Conservation (phyloP, 371 early-diverging fungal species). For the Catenaria anguillulae region DNA sequence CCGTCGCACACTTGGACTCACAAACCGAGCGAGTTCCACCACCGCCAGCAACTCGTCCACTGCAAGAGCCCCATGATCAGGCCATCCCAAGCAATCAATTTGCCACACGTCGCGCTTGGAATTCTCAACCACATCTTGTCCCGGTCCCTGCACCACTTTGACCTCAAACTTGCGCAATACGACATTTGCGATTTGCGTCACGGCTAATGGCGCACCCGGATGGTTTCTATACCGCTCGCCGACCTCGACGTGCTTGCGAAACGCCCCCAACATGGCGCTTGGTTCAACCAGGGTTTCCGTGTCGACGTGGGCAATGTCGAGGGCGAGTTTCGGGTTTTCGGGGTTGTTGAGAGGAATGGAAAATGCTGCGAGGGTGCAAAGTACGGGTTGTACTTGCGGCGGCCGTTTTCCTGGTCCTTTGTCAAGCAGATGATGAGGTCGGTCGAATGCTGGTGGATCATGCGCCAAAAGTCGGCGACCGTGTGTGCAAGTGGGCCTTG, state of each 20-base stretch:
- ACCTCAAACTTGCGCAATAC: not conserved
- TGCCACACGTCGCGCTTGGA: not conserved
- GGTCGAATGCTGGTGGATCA: not conserved
- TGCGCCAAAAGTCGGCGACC: not conserved
- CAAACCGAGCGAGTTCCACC: not conserved
- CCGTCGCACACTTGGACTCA: not conserved
- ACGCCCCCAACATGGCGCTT: not conserved
- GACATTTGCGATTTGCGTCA: not conserved
- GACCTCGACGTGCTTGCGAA: not conserved
- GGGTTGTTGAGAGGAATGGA: no score
- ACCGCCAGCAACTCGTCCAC: not conserved
- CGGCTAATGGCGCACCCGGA: not conserved
- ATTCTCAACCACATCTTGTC: no score
- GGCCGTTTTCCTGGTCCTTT: not conserved
- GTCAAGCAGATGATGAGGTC: not conserved
- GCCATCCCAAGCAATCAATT: not conserved
- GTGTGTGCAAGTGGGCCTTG: not conserved
- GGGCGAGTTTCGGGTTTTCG: no score
- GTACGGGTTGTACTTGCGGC: not conserved
- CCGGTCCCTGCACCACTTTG: no score
- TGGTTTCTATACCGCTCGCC: not conserved
- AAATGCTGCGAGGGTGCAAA: no score
- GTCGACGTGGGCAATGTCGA: not conserved
- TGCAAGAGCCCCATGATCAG: not conserved
- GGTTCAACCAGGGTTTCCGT: not conserved